These are phyloP conservation scores for Phylloporus sp. DNA, from an alignment of 768 basidiomycete genomes.

Conservation along the genomic window DNA sequence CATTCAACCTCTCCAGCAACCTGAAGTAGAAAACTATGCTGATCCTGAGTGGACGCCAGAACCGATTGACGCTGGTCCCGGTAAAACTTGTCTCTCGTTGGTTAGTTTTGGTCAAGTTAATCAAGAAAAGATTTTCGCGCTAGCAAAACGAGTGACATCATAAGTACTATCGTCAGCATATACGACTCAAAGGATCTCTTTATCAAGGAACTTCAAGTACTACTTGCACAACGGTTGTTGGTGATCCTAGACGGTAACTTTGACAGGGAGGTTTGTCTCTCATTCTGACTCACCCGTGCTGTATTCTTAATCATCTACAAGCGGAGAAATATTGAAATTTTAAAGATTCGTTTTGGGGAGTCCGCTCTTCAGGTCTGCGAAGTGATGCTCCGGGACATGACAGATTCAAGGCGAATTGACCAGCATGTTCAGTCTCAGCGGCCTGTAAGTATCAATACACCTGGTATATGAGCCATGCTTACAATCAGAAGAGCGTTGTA, in stretches of 20 bases:
- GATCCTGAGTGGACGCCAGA: conserved; percentile 96
- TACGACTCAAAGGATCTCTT: conserved; percentile 97
- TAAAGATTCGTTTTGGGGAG: conserved; percentile 96
- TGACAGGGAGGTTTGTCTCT: conserved; percentile 52
- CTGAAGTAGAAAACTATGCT: conserved; percentile 77
- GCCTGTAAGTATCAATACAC: conserved; percentile 39
- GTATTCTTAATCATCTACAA: conserved; percentile 29
- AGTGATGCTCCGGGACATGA: conserved; percentile 97
- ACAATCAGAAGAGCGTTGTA: conserved; percentile 50
- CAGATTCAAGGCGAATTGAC: conserved; percentile 87
- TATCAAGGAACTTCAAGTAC: conserved; percentile 88
- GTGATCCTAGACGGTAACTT: conserved; percentile 74
- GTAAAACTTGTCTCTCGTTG: conserved; percentile 37
- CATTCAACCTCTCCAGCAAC: conserved; percentile 66
- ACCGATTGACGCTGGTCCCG: conserved; percentile 92
- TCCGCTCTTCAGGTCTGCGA: conserved; percentile 90
- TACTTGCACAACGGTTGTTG: conserved; percentile 83
- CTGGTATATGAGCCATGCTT: conserved; percentile 1
- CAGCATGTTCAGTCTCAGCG: conserved; percentile 78
- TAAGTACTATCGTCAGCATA: conserved; percentile 94
- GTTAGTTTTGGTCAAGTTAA: neutral
- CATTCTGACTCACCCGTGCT: neutral
- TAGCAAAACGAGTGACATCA: conserved; percentile 87
- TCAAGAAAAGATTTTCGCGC: conserved; percentile 72
- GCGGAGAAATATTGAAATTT: conserved; percentile 88